Evolutionary conservation across 2,329 filamentous ascomycete genomes (phyloP).

Genomic region (Ustilaginoidea virens): DNA sequence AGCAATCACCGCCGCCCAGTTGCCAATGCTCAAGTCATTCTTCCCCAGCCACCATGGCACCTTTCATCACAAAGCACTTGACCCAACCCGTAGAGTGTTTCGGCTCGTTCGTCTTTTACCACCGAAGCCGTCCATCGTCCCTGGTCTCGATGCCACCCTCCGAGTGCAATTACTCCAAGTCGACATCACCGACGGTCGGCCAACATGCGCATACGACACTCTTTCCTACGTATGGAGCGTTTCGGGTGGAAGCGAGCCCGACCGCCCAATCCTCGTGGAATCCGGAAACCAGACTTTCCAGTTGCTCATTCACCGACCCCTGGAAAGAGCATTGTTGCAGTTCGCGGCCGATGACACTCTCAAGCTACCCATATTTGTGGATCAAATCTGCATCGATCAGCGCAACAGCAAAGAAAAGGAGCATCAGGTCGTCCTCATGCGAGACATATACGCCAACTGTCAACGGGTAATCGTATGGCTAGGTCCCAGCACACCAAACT

Average conservation of each 20-base stretch:
- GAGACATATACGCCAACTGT: slow-evolving; percentile 13
- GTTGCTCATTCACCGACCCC: slow-evolving; percentile 13
- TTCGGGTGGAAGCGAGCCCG: slow-evolving; percentile 4
- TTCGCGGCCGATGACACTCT: slow-evolving; percentile 5
- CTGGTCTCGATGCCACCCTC: slow-evolving; percentile 9
- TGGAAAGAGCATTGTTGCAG: slow-evolving; percentile 14
- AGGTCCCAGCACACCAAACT: slow-evolving; percentile 9
- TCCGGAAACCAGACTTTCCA: slow-evolving; percentile 1
- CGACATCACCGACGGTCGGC: slow-evolving; percentile 6
- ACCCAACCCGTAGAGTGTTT: no score
- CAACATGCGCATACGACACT: slow-evolving; percentile 10
- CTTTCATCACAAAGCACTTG: no score
- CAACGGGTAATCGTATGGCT: slow-evolving; percentile 13
- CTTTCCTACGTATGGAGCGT: slow-evolving; percentile 17
- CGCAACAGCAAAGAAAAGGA: slow-evolving; percentile 10
- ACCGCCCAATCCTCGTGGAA: slow-evolving; percentile 14
- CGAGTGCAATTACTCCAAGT: slow-evolving; percentile 13
- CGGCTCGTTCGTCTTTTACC: slow-evolving; percentile 12
- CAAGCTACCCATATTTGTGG: slow-evolving; percentile 12
- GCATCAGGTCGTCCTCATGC: slow-evolving; percentile 15
- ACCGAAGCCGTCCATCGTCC: slow-evolving; percentile 7
- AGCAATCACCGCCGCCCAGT: no score
- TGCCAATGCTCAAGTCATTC: no score
- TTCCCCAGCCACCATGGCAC: no score
- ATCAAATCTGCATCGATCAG: slow-evolving; percentile 19